Evolutionary conservation across 2,329 filamentous ascomycete genomes (phyloP).

Genomic region (Alternaria gaisen): DNA sequence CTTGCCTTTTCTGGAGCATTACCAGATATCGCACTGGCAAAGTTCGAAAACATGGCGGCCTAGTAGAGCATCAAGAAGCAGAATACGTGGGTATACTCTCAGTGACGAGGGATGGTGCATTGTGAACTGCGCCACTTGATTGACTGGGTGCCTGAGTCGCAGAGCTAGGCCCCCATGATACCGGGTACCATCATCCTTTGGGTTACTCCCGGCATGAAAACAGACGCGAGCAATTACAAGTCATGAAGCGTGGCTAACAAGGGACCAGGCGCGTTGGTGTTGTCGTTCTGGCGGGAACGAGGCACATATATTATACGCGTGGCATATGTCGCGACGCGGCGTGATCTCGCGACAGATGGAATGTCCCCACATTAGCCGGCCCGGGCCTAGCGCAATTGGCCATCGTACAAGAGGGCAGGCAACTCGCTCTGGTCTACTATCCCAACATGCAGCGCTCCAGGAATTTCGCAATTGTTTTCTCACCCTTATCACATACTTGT

Average conservation of each 20-base stretch:
- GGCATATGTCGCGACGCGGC: not conserved
- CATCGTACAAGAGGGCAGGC: not conserved
- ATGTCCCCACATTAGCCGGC: not conserved
- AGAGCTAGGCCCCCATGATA: not conserved
- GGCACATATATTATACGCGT: not conserved
- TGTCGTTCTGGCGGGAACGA: not conserved
- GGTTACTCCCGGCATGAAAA: not conserved
- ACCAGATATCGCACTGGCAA: conserved; percentile 7
- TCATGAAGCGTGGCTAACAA: not conserved
- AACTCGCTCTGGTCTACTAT: not conserved
- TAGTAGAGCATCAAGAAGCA: not conserved
- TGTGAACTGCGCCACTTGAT: not conserved
- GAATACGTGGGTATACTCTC: not conserved
- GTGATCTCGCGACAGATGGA: not conserved
- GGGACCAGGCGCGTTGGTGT: not conserved
- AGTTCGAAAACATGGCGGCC: conserved; percentile 2
- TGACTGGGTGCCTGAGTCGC: conserved; percentile 5
- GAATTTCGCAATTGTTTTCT: not conserved
- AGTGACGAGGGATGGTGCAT: not conserved
- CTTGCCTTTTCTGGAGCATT: not conserved
- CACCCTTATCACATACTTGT: not conserved
- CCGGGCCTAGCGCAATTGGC: not conserved
- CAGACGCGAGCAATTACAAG: not conserved
- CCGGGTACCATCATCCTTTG: not conserved
- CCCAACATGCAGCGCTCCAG: not conserved